Base-by-base conservation (phyloP, 305 asterid genomes). In the Fraxinus floribunda region DNA sequence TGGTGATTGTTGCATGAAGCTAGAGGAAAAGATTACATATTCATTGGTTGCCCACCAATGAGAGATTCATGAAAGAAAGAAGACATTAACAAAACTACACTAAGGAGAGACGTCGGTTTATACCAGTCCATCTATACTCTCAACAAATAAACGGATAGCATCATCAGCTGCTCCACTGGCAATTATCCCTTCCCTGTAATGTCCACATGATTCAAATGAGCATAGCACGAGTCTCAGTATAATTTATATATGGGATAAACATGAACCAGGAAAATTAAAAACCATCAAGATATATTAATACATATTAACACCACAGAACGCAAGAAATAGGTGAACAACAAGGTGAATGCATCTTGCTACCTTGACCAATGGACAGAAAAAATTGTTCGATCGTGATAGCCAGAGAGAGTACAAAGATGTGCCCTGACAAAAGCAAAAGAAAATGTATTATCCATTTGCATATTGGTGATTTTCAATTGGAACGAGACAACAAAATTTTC, bases 361-460 rank as follows among this genome's bases (percentile, higher is more conserved):
- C 98, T 91, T 80, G 98, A 94, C 99, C 98, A 95, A 75, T 94
- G 90, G 80, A 93, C 87, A 9, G 97, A 89, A 86, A 96, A 96
- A 81, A 96, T 88, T 74, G 99, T 94, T 49, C 98, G 92, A 84
- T 92, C 95, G 80, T 96, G 99, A 90, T 91, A 96, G 82, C 98
- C 99, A 83, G 98, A 89, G 79, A 95, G 94, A 55, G 98, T 90
- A 79, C 93, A 88, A 57, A 92, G 78, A 82, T 92, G 97, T 68
- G 75, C 81, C 99, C 99, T 95, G 93, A 26, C 29, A 88, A 81
- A 86, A 83, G 52, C 66, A 88, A 80, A 84, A 78, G 39, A 72
- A 82, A 76, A 81, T 68, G 46, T 41, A 32, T 72, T 62, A 24
- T 87, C 76, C 82, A 79, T 35, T 6, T 68, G 38, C 20, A 68